Conservation (phyloP, 1,139 yeast genomes). For the Kodamaea sp. region DNA sequence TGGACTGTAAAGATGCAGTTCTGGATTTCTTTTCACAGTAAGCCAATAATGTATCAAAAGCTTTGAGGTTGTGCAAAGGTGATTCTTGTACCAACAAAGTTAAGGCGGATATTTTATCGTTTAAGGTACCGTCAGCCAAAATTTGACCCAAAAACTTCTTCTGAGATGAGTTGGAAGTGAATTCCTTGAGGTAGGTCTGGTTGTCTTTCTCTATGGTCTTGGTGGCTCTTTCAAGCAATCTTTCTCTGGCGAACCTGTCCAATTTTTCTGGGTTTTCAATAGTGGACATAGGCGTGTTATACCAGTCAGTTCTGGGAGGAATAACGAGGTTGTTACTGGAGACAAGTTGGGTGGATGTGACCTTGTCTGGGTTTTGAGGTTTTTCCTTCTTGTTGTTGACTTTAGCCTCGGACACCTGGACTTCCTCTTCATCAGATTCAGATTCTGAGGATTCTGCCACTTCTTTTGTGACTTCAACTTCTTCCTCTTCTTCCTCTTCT, state of each 20-base stretch:
- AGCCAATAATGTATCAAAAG: constrained; percentile 72
- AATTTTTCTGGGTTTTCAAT: constrained; percentile 43
- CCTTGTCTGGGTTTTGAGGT: constrained; percentile 37
- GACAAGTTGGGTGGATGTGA: constrained; percentile 56
- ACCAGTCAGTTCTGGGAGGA: constrained; percentile 78
- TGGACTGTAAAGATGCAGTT: constrained; percentile 89
- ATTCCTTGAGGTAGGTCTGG: constrained; percentile 69
- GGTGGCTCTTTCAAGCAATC: constrained; percentile 67
- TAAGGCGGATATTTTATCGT: constrained; percentile 93
- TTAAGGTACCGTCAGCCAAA: constrained; percentile 87
- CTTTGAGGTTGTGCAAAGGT: constrained; percentile 85
- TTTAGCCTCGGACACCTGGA: constrained; percentile 18
- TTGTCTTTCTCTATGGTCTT: constrained; percentile 70
- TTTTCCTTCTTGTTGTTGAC: constrained; percentile 14
- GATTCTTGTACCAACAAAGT: constrained; percentile 93
- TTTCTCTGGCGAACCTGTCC: constrained; percentile 53
- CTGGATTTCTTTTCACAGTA: constrained; percentile 91
- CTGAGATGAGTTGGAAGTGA: constrained; percentile 79
- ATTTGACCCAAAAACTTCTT: constrained; percentile 88
- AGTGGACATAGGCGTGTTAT: constrained; percentile 45
- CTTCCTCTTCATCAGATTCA: constrained; percentile 19
- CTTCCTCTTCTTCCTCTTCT: constrained; percentile 23
- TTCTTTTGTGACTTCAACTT: constrained; percentile 21
- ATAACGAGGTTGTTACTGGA: constrained; percentile 57
- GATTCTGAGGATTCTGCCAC: constrained; percentile 18